Base-by-base conservation (phyloP, 2,329 filamentous ascomycete genomes). In the Aschersonia sp. region DNA sequence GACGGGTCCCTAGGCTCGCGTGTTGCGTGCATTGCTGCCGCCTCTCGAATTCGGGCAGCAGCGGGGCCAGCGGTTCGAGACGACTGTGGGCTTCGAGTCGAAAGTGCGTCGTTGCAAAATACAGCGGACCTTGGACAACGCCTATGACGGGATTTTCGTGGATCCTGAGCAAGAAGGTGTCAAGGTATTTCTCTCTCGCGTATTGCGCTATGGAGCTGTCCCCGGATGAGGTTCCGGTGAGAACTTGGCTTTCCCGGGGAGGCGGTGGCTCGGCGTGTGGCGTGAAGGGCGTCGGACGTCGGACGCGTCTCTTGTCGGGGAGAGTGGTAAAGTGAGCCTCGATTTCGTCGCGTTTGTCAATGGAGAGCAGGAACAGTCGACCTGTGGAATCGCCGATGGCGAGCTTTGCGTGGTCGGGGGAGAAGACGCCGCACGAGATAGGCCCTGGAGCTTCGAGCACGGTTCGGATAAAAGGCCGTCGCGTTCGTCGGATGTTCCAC, bases 341-440 rank as follows among this genome's bases (percentile, higher is more conserved):
- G 0, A 59, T 56, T 29, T 63, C 62, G 33, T 70, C 64, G 9
- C 68, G 66, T 14, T 71, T 64, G 48, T 77, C 68, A 4, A 72
- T 57, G 0, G 70, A 72, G 2, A 81, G 57, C 1, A 81, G 54
- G 50, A 75, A 79, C 0, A 82, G 68, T 6, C 76, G 72, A 0
- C 79, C 79, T 3, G 73, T 79, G 0, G 75, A 76, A 55, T 83
- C 79, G 14, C 79, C 79, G 9, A 83, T 63, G 1, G 75, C 66
- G 1, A 83, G 65, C 51, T 70, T 73, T 1, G 72, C 68, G 35
- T 64, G 66, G 54, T 81, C 72, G 0, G 72, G 71, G 0, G 76
- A 79, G 50, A 82, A 83, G 2, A 69, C 67, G 1, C 79, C 79
- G 49, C 66, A 72, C 0, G 75, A 75, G 14, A 83, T 72, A 0